Percentiles rank a stretch among this genome's conserved stretches.
These are phyloP conservation scores for Hanseniaspora mollemarum DNA, from an alignment of 805 yeast genomes.

Conservation along the genomic window DNA sequence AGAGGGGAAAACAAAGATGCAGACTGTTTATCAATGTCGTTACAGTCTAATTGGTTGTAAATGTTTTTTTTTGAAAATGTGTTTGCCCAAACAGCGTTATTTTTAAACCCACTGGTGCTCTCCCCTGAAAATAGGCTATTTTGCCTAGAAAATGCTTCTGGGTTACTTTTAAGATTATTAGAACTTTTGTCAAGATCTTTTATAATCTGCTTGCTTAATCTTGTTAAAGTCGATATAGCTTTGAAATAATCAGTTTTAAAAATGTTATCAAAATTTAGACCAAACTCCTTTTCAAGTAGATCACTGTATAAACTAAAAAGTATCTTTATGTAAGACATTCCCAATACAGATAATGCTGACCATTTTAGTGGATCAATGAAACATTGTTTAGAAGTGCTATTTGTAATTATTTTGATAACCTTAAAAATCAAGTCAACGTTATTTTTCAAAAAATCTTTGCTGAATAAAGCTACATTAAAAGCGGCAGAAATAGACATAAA, in stretches of 20 bases:
- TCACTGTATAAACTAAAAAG: neutral
- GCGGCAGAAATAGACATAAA: neutral
- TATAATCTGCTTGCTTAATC: neutral
- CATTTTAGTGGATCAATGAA: slow-evolving; percentile 15
- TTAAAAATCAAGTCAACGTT: slow-evolving; percentile 1
- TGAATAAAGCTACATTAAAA: slow-evolving; percentile 4
- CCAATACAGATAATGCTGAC: slow-evolving; percentile 4
- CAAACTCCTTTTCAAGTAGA: neutral
- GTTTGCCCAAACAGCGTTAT: neutral
- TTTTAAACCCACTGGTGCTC: neutral
- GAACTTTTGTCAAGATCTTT: neutral
- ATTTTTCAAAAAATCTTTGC: slow-evolving; percentile 4
- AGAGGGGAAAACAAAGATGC: neutral
- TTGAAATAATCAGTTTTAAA: slow-evolving; percentile 3
- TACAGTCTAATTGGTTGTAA: too few species aligned
- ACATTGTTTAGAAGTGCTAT: neutral
- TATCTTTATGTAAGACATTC: slow-evolving; percentile 1
- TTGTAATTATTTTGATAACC: neutral
- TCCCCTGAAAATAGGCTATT: too few species aligned
- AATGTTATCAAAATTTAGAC: neutral
- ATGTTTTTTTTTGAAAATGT: neutral
- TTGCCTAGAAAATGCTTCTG: too few species aligned
- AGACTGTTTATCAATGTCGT: neutral
- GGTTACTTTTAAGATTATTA: neutral
- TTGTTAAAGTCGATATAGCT: neutral